Evolutionary conservation across 352 stramenopile genomes (phyloP), one percentile per base, ranked within the genome.

Genomic region (Globisporangium radiosum): DNA sequence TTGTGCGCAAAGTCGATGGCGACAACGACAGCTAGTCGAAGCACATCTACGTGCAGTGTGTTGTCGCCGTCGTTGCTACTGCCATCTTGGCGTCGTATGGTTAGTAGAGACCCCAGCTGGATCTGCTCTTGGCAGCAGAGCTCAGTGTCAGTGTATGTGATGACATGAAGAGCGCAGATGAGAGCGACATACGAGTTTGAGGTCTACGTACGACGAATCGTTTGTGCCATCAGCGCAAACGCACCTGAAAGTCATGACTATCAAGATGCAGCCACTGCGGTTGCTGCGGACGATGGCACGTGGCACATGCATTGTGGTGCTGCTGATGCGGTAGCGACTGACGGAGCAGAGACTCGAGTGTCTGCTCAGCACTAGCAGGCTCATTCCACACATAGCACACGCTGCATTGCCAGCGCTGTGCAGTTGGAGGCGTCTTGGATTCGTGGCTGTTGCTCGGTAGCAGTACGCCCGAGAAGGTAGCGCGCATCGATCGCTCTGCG

Each of bases 181-280:
- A 25, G 25, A 25, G 25, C 25, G 25, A 25, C 25, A 25, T 25
- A 25, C 25, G 2, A 25, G 25, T 25, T 25, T 25, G 25, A 25
- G 25, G 25, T 25, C 25, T 25, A 25, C 25, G 25, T 25, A 25
- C 25, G 25, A 25, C 25, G 25, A 25, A 25, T 25, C 25, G 25
- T 2, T 25, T 25, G 25, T 25, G 2, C 25, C 25, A 25, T 25
- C 25, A 25, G 25, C 25, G 25, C 25, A 25, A 25, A 25, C 25
- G 11, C 14, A 81, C 70, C 63, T 77, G 66, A 48, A 58, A 48
- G 2, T 48, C 54, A 2, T 53, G 39, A 4, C 69, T 54, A 19
- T 65, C 60, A 10, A 81, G 14, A 5, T 25, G 37, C 39, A 82
- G 54, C 73, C 71, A 82, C 19, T 38, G n/a, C 17, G 69, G 66